phyloP scores from a whole-genome alignment of 2,329 filamentous ascomycete genomes.

The Cryphonectria japonica region DNA sequence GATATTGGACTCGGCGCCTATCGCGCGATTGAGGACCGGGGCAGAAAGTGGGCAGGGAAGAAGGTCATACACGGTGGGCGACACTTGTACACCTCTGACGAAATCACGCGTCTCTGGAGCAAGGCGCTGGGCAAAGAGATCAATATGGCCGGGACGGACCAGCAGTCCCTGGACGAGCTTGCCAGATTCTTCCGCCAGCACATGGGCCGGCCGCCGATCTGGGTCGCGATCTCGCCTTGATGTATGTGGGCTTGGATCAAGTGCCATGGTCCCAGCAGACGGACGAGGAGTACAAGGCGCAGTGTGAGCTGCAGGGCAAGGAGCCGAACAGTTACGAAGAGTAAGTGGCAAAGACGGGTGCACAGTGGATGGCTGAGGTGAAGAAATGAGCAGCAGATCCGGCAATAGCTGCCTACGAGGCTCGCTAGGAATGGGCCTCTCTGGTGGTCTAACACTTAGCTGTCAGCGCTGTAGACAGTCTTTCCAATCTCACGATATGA shows the following conservation, averaged over 20 bases:
- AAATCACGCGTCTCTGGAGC: neutral
- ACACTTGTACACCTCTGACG: constrained; percentile 1
- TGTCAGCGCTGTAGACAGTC: neutral
- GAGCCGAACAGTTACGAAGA: constrained; percentile 3
- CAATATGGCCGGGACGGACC: neutral
- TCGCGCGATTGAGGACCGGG: constrained; percentile 1
- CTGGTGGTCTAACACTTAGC: neutral
- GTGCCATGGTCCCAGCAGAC: neutral
- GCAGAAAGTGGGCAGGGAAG: neutral
- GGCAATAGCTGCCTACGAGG: neutral
- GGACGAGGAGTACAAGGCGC: constrained; percentile 2
- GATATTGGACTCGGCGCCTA: neutral
- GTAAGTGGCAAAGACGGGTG: neutral
- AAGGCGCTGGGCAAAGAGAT: neutral
- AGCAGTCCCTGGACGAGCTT: constrained; percentile 4
- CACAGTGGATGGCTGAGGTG: constrained; percentile 7
- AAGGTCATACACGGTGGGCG: neutral
- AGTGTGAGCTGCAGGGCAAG: neutral
- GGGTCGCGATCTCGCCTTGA: constrained; percentile 1
- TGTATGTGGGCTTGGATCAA: neutral
- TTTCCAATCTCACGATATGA: neutral
- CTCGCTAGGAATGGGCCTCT: neutral
- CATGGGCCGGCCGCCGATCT: constrained; percentile 1
- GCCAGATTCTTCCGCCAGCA: neutral
- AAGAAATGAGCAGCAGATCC: constrained; percentile 6